These are phyloP conservation scores for Rhizopus delemar DNA, from an alignment of 371 early-diverging fungal genomes.

Conservation along the genomic window DNA sequence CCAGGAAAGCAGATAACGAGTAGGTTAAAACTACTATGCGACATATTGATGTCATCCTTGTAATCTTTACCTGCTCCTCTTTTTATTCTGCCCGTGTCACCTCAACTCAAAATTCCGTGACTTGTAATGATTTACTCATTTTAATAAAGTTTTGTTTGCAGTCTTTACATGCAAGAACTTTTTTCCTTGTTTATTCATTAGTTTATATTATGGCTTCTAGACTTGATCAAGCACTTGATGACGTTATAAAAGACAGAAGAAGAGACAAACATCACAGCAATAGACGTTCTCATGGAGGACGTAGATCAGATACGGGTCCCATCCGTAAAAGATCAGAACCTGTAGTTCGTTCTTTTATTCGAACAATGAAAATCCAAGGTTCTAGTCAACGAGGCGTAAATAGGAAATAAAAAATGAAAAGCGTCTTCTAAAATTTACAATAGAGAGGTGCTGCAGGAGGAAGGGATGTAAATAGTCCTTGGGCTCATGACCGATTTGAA, in stretches of 20 bases:
- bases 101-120: no score
- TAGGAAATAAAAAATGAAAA: background rate
- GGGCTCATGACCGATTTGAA: conserved; percentile 46
- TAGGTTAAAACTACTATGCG: no score
- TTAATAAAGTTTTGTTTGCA: no score
- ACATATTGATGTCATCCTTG: no score
- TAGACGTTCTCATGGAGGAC: conserved; percentile 10
- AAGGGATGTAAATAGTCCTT: conserved; percentile 31
- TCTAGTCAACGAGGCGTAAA: conserved; percentile 21
- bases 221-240: conserved; percentile 56
- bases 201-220: conserved; percentile 30
- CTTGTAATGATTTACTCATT: no score
- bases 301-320: conserved; percentile 10
- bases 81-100: no score
- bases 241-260: conserved; percentile 50
- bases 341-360: conserved; percentile 32
- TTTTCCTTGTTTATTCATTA: no score
- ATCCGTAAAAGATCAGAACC: conserved; percentile 36
- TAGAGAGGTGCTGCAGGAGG: conserved; percentile 10
- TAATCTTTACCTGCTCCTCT: no score
- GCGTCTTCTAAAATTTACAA: background rate
- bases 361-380: conserved; percentile 34
- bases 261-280: conserved; percentile 3
- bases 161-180: no score
- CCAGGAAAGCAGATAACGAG: no score